phyloP scores from a whole-genome alignment of 2,329 filamentous ascomycete species.

The Endoconidiophora laricicola region DNA sequence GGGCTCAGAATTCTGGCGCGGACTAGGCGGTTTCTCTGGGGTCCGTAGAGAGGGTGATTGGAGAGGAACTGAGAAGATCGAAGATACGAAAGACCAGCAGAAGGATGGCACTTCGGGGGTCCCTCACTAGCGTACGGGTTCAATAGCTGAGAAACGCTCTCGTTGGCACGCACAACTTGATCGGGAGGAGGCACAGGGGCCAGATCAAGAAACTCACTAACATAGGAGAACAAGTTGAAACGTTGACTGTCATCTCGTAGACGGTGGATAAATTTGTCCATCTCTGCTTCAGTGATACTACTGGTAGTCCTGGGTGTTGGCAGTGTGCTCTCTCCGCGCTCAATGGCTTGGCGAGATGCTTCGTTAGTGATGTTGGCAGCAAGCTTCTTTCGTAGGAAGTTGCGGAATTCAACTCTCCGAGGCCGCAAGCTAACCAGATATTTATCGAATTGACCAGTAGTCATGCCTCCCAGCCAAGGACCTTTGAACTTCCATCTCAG shows the following conservation, averaged over 20 bases:
- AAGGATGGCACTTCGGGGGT: constrained; percentile 45
- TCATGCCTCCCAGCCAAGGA: constrained; percentile 48
- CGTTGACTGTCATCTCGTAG: constrained; percentile 32
- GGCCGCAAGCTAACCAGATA: constrained; percentile 38
- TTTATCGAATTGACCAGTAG: constrained; percentile 39
- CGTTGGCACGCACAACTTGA: constrained; percentile 15
- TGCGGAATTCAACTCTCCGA: constrained; percentile 36
- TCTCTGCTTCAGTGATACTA: constrained; percentile 33
- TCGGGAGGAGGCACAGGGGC: constrained; percentile 29
- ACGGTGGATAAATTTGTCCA: constrained; percentile 34
- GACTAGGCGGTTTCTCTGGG: constrained; percentile 35
- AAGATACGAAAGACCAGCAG: constrained; percentile 45
- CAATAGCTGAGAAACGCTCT: background rate
- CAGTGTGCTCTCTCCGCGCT: constrained; percentile 21
- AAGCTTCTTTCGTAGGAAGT: constrained; percentile 32
- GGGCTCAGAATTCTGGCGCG: constrained; percentile 35
- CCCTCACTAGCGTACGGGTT: constrained; percentile 35
- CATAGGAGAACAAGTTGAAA: constrained; percentile 32
- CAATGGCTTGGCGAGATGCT: constrained; percentile 23
- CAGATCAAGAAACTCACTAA: constrained; percentile 46
- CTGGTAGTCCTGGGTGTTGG: constrained; percentile 17
- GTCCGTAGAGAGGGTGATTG: constrained; percentile 45
- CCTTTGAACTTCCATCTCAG: constrained; percentile 50
- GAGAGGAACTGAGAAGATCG: constrained; percentile 37
- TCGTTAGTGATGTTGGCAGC: constrained; percentile 28